Conservation (phyloP, 2,329 filamentous ascomycete genomes). For the Rhinocladiella similis region DNA sequence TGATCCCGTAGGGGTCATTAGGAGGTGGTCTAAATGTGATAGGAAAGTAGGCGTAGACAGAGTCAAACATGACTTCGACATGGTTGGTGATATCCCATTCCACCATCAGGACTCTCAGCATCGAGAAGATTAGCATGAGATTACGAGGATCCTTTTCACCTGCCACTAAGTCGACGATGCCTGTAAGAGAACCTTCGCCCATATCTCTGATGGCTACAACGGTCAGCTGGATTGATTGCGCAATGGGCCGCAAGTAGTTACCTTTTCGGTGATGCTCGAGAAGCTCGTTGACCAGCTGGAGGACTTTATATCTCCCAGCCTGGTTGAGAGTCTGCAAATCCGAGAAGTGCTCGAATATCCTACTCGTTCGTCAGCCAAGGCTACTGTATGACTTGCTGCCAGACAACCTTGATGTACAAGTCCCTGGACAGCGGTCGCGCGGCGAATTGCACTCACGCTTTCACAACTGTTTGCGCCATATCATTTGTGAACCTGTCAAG, state of each 20-base stretch:
- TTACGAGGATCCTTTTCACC: constrained; percentile 71
- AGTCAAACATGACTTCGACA: constrained; percentile 64
- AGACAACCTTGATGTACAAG: constrained; percentile 22
- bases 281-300: constrained; percentile 61
- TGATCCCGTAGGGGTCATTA: constrained; percentile 69
- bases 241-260: constrained; percentile 26
- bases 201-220: constrained; percentile 53
- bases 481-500: constrained; percentile 61
- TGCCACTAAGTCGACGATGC: constrained; percentile 64
- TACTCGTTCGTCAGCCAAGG: constrained; percentile 28
- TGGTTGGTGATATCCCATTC: constrained; percentile 66
- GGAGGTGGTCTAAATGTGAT: constrained; percentile 70
- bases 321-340: constrained; percentile 63
- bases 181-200: constrained; percentile 60
- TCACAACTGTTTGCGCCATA: constrained; percentile 54
- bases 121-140: constrained; percentile 69
- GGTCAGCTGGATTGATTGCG: not conserved
- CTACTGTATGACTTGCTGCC: constrained; percentile 11
- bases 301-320: constrained; percentile 64
- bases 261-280: constrained; percentile 62
- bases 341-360: constrained; percentile 53
- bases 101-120: constrained; percentile 65
- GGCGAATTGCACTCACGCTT: constrained; percentile 45
- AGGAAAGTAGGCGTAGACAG: constrained; percentile 71
- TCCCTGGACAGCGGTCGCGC: constrained; percentile 25